Evolutionary conservation across 805 yeast species (phyloP).

Genomic region (Spathaspora gorwiae): DNA sequence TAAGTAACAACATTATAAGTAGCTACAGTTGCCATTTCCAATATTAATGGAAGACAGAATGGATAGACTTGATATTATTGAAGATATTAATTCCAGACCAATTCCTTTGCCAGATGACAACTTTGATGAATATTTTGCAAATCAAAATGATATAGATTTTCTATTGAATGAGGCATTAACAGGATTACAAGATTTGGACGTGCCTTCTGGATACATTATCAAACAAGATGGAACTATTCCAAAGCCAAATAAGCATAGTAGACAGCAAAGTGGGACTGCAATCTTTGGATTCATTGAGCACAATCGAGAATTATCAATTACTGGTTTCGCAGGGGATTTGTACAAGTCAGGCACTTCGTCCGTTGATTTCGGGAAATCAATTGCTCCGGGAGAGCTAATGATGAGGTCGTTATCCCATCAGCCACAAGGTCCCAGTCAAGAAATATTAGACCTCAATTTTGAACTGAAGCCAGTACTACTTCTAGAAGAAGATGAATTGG

Average conservation of each 20-base stretch:
- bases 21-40: no score
- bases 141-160: conserved; percentile 46
- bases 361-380: conserved; percentile 24
- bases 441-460: conserved; percentile 8
- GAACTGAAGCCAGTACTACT: conserved; percentile 20
- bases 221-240: not conserved
- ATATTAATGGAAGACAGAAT: conserved; percentile 5
- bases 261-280: conserved; percentile 74
- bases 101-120: conserved; percentile 53
- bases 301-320: conserved; percentile 56
- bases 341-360: conserved; percentile 10
- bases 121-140: conserved; percentile 42
- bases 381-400: conserved; percentile 30
- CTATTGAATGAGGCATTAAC: conserved; percentile 53
- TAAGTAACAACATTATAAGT: no score
- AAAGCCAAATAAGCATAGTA: conserved; percentile 39
- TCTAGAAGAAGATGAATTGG: conserved; percentile 25
- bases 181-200: conserved; percentile 58
- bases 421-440: conserved; percentile 2
- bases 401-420: not conserved
- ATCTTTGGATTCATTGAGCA: conserved; percentile 72
- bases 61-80: conserved; percentile 27
- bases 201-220: conserved; percentile 43
- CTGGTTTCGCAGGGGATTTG: conserved; percentile 35
- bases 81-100: conserved; percentile 27